Evolutionary conservation across 306 rosid species (phyloP), one percentile per base, ranked within the genome.

Genomic region (Cucurbita argyrosperma): DNA sequence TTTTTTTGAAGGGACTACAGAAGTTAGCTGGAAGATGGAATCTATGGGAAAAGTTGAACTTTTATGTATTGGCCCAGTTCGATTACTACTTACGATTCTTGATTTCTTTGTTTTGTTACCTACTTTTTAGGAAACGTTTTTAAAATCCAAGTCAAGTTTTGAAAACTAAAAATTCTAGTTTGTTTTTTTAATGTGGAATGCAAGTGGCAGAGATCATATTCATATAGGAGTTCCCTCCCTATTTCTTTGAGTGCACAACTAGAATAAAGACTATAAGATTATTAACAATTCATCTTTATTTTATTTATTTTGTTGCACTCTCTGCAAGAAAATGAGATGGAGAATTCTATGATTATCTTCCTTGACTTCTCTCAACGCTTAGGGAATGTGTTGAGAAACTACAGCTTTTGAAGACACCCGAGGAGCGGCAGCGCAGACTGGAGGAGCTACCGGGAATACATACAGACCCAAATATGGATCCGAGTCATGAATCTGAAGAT

Each of bases 321-420:
- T 10, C 4, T 42, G 16, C 1, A 14, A 45, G 37, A 42, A n/a
- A 42, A 43, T 64, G 10, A 35, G 52, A 65, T 65, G 11, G 53
- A 12, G 10, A 30, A 19, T 3, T 45, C 72, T 45, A 45, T 66
- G 72, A 45, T 79, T 35, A 26, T 46, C 71, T 40, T 83, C 92
- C 91, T 88, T 91, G 75, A 95, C 96, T 82, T 74, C 47, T 51
- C 75, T 74, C 78, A 78, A 95, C 99, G 96, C 99, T 95, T 77
- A 85, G 99, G 85, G 99, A 95, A 86, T 95, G 99, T 82, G 97
- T 95, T 4, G 99, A 95, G 89, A 95, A 95, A 80, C 80, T 95
- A 85, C 99, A 95, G 85, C 88, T 89, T 80, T 74, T 95, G 71
- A 95, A 88, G 86, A 87, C 97, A 21, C 99, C 97, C 2, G 97